Percentiles rank a stretch among this genome's conserved stretches.
phyloP scores from a whole-genome alignment of 495 filamentous ascomycete species.

The Penicillium roqueforti region DNA sequence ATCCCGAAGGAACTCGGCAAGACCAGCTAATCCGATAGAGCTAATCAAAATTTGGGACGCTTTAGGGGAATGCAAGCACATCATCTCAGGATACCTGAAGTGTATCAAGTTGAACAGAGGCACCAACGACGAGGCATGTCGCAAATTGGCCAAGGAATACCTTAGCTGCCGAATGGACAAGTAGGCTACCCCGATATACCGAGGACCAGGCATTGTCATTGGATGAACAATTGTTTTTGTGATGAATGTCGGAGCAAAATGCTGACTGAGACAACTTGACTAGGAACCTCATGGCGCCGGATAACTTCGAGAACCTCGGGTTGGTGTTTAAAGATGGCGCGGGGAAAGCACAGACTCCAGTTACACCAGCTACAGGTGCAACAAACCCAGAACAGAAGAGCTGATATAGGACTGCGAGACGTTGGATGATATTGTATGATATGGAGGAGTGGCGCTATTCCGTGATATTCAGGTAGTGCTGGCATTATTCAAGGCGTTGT shows the following conservation, averaged over 20 bases:
- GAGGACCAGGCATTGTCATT: too few relatives aligned
- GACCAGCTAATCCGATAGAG: background rate
- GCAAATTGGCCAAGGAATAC: slow-evolving; percentile 80
- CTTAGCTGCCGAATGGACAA: slow-evolving; percentile 90
- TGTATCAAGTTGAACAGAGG: slow-evolving; percentile 80
- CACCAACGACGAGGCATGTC: slow-evolving; percentile 80
- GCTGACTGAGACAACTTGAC: slow-evolving; percentile 3
- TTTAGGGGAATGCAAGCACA: slow-evolving; percentile 89
- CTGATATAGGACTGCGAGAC: background rate
- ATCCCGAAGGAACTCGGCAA: background rate
- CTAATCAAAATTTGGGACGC: slow-evolving; percentile 13
- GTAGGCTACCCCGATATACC: slow-evolving; percentile 47
- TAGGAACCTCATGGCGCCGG: slow-evolving; percentile 92
- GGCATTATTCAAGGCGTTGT: slow-evolving; percentile 22
- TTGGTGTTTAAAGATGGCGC: slow-evolving; percentile 56
- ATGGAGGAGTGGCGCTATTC: slow-evolving; percentile 3
- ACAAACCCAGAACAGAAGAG: slow-evolving; percentile 7
- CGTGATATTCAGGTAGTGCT: slow-evolving; percentile 4
- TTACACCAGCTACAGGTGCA: background rate
- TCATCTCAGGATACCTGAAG: slow-evolving; percentile 76
- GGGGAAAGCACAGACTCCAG: slow-evolving; percentile 5
- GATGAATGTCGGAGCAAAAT: background rate
- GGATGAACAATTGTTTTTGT: background rate
- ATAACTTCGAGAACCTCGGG: slow-evolving; percentile 89
- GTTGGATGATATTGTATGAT: slow-evolving; percentile 23